Evolutionary conservation across 164 flowering plant species (phyloP).

Genomic region (Magnolia changhungtana): DNA sequence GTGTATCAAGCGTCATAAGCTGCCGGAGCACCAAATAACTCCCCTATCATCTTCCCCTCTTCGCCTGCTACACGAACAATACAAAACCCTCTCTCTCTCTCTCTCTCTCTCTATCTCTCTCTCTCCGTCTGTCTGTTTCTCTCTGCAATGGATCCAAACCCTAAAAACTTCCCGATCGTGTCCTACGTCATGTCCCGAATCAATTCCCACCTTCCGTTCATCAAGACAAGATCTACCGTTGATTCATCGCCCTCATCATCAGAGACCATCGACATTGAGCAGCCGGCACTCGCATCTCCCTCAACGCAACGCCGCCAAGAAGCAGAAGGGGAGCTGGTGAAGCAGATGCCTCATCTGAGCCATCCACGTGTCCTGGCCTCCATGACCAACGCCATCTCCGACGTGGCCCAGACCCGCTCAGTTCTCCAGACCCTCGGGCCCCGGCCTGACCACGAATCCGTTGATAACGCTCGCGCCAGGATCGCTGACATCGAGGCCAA

Average conservation of each 20-base stretch:
- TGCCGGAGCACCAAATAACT: background rate
- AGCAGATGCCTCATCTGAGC: slow-evolving; percentile 41
- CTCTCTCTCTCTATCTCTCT: too few relatives aligned
- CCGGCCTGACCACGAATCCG: slow-evolving; percentile 67
- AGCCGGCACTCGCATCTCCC: slow-evolving; percentile 21
- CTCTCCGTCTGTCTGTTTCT: background rate
- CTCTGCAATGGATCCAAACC: slow-evolving; percentile 59
- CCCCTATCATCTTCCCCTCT: background rate
- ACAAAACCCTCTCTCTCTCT: background rate
- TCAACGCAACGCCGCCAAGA: background rate
- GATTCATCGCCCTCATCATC: slow-evolving; percentile 2
- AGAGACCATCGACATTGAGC: slow-evolving; percentile 33
- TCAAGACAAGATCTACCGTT: background rate
- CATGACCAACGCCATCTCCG: slow-evolving; percentile 47
- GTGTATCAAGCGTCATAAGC: background rate
- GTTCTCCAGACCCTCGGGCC: slow-evolving; percentile 52
- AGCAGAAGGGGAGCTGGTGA: slow-evolving; percentile 7
- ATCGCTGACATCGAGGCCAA: slow-evolving; percentile 41
- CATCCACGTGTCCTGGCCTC: slow-evolving; percentile 34
- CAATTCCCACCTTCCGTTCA: slow-evolving; percentile 22
- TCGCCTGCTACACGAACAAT: background rate
- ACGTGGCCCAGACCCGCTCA: slow-evolving; percentile 54
- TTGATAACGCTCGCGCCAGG: slow-evolving; percentile 41
- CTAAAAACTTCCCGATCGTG: slow-evolving; percentile 55
- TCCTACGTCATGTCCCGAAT: slow-evolving; percentile 56